Base-by-base conservation (phyloP, 805 yeast species). In the Alloascoidea hylecoeti region DNA sequence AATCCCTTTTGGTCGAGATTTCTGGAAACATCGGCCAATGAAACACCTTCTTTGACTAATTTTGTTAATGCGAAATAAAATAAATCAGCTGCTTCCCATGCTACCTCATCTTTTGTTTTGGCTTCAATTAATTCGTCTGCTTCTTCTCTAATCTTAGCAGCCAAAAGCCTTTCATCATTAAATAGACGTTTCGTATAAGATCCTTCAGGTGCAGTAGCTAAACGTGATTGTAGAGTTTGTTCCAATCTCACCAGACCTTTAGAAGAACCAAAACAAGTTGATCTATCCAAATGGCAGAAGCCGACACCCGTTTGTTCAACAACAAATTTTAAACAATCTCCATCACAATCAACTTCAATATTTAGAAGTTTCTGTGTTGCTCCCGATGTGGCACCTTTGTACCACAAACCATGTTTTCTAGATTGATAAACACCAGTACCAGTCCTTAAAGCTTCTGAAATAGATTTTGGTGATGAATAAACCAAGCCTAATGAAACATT, bases 31-130 rank as follows among this genome's bases (percentile, higher is more conserved):
- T 88, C 96, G 5, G 70, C 63, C 49, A 86, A 61, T 17, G 79
- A 60, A 19, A 92, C 95, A 19, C 89, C 96, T 49, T 75, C 65
- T 57, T 82, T 74, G 33, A 75, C 55, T 17, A 79, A 70, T 53
- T 81, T 82, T 48, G 79, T 64, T 41, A 70, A 44, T 39, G 83
- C 77, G 50, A 80, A 76, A 51, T 72, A 65, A 42, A 81, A 68
- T 55, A 92, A 66, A 56, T 92, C 98, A 5, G 98, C 98, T 38
- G 94, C 89, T 61, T 92, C 98, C 96, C 96, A 92, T 0, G 97
- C 80, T 39, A 85, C 70, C 41, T 89, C 79, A 2, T 69, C 70
- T 49, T 68, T 68, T 4, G 64, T 50, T 28, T 65, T 66, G 14
- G 98, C 97, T 41, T 86, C 96, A 19, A 86, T 75, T 44, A 92